These are phyloP conservation scores for Knufia fluminis DNA, from an alignment of 2,329 filamentous ascomycete species.

Conservation along the genomic window DNA sequence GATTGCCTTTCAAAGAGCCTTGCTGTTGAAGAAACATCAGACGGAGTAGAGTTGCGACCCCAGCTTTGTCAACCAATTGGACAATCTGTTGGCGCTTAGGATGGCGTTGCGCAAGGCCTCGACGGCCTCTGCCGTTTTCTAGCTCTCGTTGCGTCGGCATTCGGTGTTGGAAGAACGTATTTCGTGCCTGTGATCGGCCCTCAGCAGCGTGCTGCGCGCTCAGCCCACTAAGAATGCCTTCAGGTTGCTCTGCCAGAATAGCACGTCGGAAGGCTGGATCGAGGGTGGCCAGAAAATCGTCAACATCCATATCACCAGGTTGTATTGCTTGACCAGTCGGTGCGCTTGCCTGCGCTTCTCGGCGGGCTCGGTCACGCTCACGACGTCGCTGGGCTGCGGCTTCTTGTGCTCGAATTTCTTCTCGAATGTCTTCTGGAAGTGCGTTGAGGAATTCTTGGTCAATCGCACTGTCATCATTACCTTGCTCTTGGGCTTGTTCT, in stretches of 20 bases:
- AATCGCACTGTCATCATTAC: conserved; percentile 15
- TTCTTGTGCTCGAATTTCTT: conserved; percentile 86
- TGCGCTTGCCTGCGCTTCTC: conserved; percentile 48
- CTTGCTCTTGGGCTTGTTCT: conserved; percentile 65
- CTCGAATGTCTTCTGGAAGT: conserved; percentile 77
- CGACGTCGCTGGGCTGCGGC: conserved; percentile 78
- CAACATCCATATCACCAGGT: conserved; percentile 79
- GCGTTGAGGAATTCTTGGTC: conserved; percentile 76
- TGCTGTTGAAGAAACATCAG: conserved; percentile 96
- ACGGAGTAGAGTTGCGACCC: conserved; percentile 90
- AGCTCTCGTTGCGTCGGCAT: conserved; percentile 32
- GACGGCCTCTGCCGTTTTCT: conserved; percentile 23
- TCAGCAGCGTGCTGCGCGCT: conserved; percentile 80
- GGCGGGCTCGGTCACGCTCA: conserved; percentile 70
- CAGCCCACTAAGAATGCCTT: conserved; percentile 73
- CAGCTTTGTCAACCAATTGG: conserved; percentile 94
- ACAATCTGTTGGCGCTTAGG: conserved; percentile 61
- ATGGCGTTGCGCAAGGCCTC: conserved; percentile 31
- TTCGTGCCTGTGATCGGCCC: conserved; percentile 61
- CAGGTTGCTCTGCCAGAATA: conserved; percentile 83
- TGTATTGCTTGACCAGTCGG: conserved; percentile 41
- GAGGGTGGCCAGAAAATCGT: conserved; percentile 84
- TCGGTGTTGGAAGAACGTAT: conserved; percentile 47
- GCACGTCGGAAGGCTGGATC: conserved; percentile 75
- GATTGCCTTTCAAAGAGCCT: conserved; percentile 69